Base-by-base conservation (phyloP, 1,284 basidiomycete genomes). In the Pseudozyma pruni region DNA sequence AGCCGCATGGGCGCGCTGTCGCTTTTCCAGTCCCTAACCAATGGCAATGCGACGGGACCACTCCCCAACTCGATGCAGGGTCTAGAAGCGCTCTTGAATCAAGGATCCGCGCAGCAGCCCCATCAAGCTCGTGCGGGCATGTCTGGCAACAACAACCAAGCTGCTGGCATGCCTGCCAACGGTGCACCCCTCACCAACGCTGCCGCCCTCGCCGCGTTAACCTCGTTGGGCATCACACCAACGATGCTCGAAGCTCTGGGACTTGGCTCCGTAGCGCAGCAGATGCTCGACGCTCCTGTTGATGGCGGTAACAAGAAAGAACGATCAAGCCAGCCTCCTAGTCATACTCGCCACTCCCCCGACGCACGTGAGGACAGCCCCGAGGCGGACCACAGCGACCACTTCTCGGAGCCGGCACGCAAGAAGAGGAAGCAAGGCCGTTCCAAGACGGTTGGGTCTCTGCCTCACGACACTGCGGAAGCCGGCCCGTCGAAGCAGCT, bases 361-460 rank as follows among this genome's bases (percentile, higher is more conserved):
- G 54, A 33, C n/a, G 23, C 20, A 14, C 50, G 49, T 13, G 64
- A 58, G 2, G 58, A 57, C 4, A 52, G 46, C 23, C 39, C 54
- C 11, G 58, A 68, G 16, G 25, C 32, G 22, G 59, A 60, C 9
- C 47, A 43, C 17, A 31, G 14, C 40, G 57, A 55, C 8, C 31
- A 42, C 11, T 31, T 35, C 19, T 50, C 52, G 3, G 69, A 67
- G 38, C 62, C 69, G 1, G 54, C 54, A 25, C 51, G 69, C 29
- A 67, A 72, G 56, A 72, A 51, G 51, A 25, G 69, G 14, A 72
- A 72, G 59, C 69, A 63, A 16, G 55, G 22, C 9, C 58, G 63
- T 3, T 49, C 39, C 14, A 68, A 60, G 29, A 40, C 35, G 8
- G 10, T 38, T 3, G 37, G 32, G 8, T 9, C 46, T n/a, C 46